Conservation (phyloP, 345 rosid species). For the Firmiana major region DNA sequence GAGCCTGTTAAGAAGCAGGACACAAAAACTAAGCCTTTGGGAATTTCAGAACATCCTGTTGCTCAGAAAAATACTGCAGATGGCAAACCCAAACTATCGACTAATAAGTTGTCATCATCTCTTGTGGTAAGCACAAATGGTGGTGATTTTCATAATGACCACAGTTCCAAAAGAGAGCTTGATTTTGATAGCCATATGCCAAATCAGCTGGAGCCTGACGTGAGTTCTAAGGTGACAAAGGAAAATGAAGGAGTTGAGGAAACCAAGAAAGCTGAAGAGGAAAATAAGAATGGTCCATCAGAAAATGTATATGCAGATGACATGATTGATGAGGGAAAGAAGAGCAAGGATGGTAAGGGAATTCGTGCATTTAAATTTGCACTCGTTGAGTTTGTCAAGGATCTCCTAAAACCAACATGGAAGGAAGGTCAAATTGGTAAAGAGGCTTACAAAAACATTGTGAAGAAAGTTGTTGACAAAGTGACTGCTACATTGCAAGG, state of each 20-base stretch:
- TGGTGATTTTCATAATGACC: conserved; percentile 8
- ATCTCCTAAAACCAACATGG: conserved; percentile 89
- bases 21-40: conserved; percentile 18
- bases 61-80: conserved; percentile 27
- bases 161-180: conserved; percentile 21
- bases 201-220: conserved; percentile 26
- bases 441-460: conserved; percentile 92
- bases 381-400: conserved; percentile 83
- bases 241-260: conserved; percentile 34
- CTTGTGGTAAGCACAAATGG: conserved; percentile 4
- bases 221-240: conserved; percentile 29
- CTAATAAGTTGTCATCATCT: conserved; percentile 14
- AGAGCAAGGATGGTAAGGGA: conserved; percentile 69
- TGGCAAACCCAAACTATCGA: conserved; percentile 20
- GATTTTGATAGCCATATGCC: conserved; percentile 16
- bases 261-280: conserved; percentile 36
- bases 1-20: conserved; percentile 24
- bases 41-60: conserved; percentile 15
- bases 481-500: conserved; percentile 76
- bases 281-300: conserved; percentile 35
- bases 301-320: conserved; percentile 48
- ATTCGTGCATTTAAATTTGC: conserved; percentile 85
- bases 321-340: conserved; percentile 58
- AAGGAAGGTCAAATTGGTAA: conserved; percentile 89
- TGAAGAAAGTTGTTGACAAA: conserved; percentile 94